Percentiles rank a stretch among this genome's conserved stretches.
phyloP scores from a whole-genome alignment of 2,329 filamentous ascomycete genomes.

The Mycosphaerelloides madeirae region DNA sequence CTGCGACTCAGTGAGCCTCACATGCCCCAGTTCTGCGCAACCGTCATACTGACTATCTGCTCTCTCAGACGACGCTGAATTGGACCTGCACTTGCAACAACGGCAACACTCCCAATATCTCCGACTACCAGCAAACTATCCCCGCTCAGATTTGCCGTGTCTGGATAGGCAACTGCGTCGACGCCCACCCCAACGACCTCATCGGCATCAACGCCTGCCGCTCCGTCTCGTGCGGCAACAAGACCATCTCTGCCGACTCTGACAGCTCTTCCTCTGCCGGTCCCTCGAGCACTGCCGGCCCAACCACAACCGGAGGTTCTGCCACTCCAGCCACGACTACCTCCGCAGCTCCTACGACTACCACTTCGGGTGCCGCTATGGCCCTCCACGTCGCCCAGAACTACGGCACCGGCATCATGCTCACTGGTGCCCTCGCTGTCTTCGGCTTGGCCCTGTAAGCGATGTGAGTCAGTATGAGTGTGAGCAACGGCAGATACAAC shows the following conservation, averaged over 20 bases:
- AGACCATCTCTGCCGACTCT: conserved; percentile 36
- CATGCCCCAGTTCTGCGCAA: not conserved
- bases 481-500: not conserved
- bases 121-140: conserved; percentile 54
- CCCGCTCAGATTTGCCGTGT: conserved; percentile 57
- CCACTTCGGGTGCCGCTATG: conserved; percentile 41
- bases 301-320: conserved; percentile 20
- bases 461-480: not conserved
- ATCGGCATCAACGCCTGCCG: conserved; percentile 43
- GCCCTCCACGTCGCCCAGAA: conserved; percentile 43
- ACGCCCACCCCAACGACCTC: conserved; percentile 36
- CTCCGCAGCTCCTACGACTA: conserved; percentile 19
- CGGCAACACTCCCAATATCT: conserved; percentile 51
- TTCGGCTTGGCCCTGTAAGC: conserved; percentile 55
- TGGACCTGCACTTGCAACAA: conserved; percentile 57
- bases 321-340: conserved; percentile 30
- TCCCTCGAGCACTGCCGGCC: conserved; percentile 27
- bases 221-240: conserved; percentile 49
- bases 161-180: conserved; percentile 44
- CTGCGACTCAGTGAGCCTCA: conserved; percentile 52
- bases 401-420: conserved; percentile 47
- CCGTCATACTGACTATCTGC: conserved; percentile 1
- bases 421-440: conserved; percentile 50
- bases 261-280: conserved; percentile 21
- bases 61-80: conserved; percentile 40